Evolutionary conservation across 1,284 basidiomycete genomes (phyloP).

Genomic region (Melampsora americana): DNA sequence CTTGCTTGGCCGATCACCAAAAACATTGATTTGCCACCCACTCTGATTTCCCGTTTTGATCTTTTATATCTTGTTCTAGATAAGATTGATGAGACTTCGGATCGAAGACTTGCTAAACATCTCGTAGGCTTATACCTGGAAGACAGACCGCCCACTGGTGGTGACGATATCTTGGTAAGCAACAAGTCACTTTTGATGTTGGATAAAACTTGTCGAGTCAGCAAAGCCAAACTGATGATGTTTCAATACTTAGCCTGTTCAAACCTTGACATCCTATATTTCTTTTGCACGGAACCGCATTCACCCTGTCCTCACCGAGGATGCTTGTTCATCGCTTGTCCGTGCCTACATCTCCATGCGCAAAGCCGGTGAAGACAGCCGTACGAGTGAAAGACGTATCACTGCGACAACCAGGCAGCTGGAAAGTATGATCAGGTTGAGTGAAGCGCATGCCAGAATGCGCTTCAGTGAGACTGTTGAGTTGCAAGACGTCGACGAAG

Average conservation of each 20-base stretch:
- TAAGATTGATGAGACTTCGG: slow-evolving; percentile 82
- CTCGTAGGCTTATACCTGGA: slow-evolving; percentile 90
- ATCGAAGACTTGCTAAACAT: slow-evolving; percentile 87
- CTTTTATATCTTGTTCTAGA: slow-evolving; percentile 96
- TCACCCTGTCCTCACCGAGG: slow-evolving; percentile 81
- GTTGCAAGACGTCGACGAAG: slow-evolving; percentile 81
- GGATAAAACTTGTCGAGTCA: neutral
- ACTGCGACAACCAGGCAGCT: slow-evolving; percentile 96
- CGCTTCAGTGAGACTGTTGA: slow-evolving; percentile 80
- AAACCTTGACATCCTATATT: slow-evolving; percentile 89
- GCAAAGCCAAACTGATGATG: neutral
- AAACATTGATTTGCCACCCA: slow-evolving; percentile 77
- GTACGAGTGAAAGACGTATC: slow-evolving; percentile 83
- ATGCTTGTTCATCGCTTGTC: slow-evolving; percentile 79
- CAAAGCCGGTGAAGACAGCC: slow-evolving; percentile 82
- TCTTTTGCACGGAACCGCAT: slow-evolving; percentile 86
- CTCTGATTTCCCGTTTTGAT: slow-evolving; percentile 95
- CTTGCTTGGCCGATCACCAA: slow-evolving; percentile 54
- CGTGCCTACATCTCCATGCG: slow-evolving; percentile 88
- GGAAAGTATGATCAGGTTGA: slow-evolving; percentile 95
- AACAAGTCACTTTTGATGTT: too few species aligned
- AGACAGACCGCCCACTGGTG: slow-evolving; percentile 70
- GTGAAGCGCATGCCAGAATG: slow-evolving; percentile 95
- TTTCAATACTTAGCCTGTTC: slow-evolving; percentile 65
- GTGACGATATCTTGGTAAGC: slow-evolving; percentile 73